Conservation (phyloP, 306 rosid genomes). For the Prunus mira region DNA sequence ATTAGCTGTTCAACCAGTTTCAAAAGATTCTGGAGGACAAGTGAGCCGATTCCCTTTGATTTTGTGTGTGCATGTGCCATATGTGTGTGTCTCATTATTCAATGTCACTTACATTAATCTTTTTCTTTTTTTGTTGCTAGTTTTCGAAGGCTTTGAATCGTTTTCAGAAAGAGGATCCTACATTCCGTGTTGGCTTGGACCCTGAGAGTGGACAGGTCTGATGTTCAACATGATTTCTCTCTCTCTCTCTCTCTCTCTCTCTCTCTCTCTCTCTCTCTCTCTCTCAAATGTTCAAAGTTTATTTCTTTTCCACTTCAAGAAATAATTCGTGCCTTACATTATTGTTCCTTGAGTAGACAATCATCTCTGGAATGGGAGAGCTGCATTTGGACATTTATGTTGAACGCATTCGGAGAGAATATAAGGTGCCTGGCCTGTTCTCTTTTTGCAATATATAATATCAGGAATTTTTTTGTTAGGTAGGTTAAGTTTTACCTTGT, state of each 20-base stretch:
- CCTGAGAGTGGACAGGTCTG: slow-evolving; percentile 96
- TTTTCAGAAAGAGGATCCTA: slow-evolving; percentile 96
- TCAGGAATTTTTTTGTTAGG: slow-evolving; percentile 10
- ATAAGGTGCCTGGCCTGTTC: slow-evolving; percentile 51
- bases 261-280: slow-evolving; percentile 3
- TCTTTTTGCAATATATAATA: not conserved
- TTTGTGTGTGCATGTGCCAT: slow-evolving; percentile 2
- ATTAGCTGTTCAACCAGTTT: slow-evolving; percentile 93
- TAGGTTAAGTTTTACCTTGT: slow-evolving; percentile 11
- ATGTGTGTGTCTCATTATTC: not conserved
- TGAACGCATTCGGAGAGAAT: slow-evolving; percentile 92
- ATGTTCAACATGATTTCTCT: slow-evolving; percentile 12
- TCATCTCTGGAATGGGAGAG: slow-evolving; percentile 99
- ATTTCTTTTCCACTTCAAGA: slow-evolving; percentile 12
- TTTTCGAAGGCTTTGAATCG: slow-evolving; percentile 98
- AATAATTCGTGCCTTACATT: slow-evolving; percentile 16
- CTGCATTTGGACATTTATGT: slow-evolving; percentile 94
- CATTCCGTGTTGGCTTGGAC: slow-evolving; percentile 97
- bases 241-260: slow-evolving; percentile 4
- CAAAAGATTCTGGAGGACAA: slow-evolving; percentile 98
- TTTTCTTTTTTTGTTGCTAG: slow-evolving; percentile 35
- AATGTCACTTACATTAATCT: slow-evolving; percentile 15
- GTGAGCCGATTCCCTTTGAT: slow-evolving; percentile 47
- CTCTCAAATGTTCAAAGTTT: not conserved
- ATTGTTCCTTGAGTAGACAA: slow-evolving; percentile 53